Evolutionary conservation across 345 rosid species (phyloP).

Genomic region (Abelmoschus esculentus): DNA sequence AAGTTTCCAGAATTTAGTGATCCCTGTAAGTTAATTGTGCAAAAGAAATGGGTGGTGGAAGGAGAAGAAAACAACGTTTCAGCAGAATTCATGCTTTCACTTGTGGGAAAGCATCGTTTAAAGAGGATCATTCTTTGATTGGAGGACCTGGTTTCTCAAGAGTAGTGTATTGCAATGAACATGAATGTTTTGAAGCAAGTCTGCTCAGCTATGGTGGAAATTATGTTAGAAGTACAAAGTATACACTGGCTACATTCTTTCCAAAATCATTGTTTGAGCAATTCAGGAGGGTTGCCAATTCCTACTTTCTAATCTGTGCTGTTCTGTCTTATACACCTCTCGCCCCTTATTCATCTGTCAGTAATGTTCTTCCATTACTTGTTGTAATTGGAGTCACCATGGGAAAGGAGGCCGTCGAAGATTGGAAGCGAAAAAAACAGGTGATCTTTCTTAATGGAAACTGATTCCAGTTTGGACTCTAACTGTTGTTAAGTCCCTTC

Average conservation of each 20-base stretch:
- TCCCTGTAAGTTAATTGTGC: neutral
- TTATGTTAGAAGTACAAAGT: constrained; percentile 81
- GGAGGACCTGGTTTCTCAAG: constrained; percentile 96
- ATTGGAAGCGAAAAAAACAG: constrained; percentile 83
- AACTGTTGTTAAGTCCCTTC: neutral
- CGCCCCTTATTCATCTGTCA: constrained; percentile 68
- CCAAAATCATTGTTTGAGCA: constrained; percentile 88
- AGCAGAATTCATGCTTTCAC: constrained; percentile 60
- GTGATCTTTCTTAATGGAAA: constrained; percentile 22
- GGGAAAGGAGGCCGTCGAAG: constrained; percentile 87
- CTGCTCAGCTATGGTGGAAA: constrained; percentile 43
- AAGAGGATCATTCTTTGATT: constrained; percentile 62
- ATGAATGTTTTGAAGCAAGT: constrained; percentile 49
- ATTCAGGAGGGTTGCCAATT: constrained; percentile 88
- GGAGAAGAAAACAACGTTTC: constrained; percentile 55
- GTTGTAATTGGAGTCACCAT: constrained; percentile 78
- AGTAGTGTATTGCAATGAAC: constrained; percentile 70
- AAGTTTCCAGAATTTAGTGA: neutral
- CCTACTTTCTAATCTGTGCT: constrained; percentile 77
- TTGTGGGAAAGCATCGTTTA: constrained; percentile 54
- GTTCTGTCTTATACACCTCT: constrained; percentile 65
- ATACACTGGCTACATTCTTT: constrained; percentile 63
- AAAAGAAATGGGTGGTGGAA: constrained; percentile 40
- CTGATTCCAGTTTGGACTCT: neutral
- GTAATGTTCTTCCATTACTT: constrained; percentile 76